Percentiles rank a stretch among this genome's conserved stretches.
Evolutionary conservation across 345 rosid genomes (phyloP).

Genomic region (Murraya koenigii): DNA sequence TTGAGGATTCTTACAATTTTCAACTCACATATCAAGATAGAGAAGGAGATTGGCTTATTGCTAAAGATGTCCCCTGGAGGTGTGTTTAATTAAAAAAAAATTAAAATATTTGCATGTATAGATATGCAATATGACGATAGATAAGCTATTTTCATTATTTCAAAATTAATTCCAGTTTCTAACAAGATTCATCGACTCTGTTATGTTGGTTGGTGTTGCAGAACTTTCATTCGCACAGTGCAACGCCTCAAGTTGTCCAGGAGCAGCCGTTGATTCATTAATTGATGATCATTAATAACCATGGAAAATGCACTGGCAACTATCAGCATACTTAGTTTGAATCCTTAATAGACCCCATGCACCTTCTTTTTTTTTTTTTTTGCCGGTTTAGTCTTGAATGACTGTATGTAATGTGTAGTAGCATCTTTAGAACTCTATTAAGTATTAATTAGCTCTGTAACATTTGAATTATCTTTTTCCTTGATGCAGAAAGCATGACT

Average conservation of each 20-base stretch:
- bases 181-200: neutral
- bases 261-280: constrained; percentile 8
- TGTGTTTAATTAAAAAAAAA: neutral
- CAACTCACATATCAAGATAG: constrained; percentile 34
- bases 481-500: neutral
- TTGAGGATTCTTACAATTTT: constrained; percentile 27
- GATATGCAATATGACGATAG: neutral
- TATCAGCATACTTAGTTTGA: neutral
- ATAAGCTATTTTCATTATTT: neutral
- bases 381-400: neutral
- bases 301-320: neutral
- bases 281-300: neutral
- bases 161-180: neutral
- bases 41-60: constrained; percentile 45
- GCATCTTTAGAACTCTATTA: neutral
- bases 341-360: neutral
- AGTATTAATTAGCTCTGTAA: constrained; percentile 7
- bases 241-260: constrained; percentile 34
- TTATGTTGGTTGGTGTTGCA: constrained; percentile 16
- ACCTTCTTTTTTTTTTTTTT: too few species aligned
- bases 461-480: constrained; percentile 6
- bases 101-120: neutral
- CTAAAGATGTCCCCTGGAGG: constrained; percentile 42
- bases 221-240: constrained; percentile 31
- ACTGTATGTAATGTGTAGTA: neutral